Evolutionary conservation across 2,329 filamentous ascomycete species (phyloP).

Genomic region (Ophiobolus disseminans): DNA sequence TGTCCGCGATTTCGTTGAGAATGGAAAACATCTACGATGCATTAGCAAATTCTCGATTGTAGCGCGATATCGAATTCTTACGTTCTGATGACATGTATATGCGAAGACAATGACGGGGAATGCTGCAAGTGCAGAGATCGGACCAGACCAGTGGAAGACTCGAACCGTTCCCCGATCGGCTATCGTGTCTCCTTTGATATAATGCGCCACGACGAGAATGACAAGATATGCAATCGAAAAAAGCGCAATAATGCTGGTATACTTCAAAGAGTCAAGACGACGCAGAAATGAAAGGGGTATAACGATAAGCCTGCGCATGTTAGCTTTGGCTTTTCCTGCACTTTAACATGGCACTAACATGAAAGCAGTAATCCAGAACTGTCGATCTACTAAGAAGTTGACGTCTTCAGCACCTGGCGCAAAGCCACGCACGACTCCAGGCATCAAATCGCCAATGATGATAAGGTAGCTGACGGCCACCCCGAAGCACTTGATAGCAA

Average conservation of each 20-base stretch:
- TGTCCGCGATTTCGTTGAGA: conserved; percentile 89
- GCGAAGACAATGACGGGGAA: conserved; percentile 97
- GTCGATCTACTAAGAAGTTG: conserved; percentile 82
- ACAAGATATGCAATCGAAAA: conserved; percentile 95
- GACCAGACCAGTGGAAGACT: conserved; percentile 78
- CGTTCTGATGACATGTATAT: conserved; percentile 99
- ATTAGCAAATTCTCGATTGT: conserved; percentile 8
- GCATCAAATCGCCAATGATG: conserved; percentile 98
- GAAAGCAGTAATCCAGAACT: conserved; percentile 98
- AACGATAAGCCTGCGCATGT: conserved; percentile 72
- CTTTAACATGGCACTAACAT: conserved; percentile 64
- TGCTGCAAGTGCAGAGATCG: conserved; percentile 79
- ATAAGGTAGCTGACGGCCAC: conserved; percentile 98
- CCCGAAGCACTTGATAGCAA: conserved; percentile 97
- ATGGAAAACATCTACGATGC: conserved; percentile 90
- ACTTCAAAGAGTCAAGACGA: conserved; percentile 92
- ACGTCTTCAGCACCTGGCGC: conserved; percentile 67
- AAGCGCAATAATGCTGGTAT: conserved; percentile 90
- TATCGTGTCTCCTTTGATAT: conserved; percentile 76
- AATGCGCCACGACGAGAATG: conserved; percentile 91
- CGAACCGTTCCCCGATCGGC: conserved; percentile 77
- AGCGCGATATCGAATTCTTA: conserved; percentile 52
- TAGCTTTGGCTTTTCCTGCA: conserved; percentile 5
- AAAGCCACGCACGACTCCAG: conserved; percentile 87
- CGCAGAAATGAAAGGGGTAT: conserved; percentile 94